Percentiles rank a stretch among this genome's conserved stretches.
Evolutionary conservation across 106 monocot genomes (phyloP).

Genomic region (Allium sativum): DNA sequence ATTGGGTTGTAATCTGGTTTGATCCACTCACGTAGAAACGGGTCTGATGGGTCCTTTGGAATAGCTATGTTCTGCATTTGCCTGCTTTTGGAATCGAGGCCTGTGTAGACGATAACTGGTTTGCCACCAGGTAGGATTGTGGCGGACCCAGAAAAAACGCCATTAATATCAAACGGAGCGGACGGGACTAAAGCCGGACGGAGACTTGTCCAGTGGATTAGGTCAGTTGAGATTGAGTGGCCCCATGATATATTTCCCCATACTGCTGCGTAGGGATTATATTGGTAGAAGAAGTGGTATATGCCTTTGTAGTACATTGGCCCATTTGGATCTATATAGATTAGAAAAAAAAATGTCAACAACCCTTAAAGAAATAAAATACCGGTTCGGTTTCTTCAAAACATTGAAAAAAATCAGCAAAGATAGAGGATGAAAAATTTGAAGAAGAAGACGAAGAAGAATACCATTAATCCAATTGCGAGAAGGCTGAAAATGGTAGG

Average conservation of each 20-base stretch:
- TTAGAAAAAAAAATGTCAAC: too few relatives aligned
- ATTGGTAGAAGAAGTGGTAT: slow-evolving; percentile 8
- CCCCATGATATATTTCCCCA: slow-evolving; percentile 9
- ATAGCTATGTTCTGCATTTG: slow-evolving; percentile 53
- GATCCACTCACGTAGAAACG: slow-evolving; percentile 32
- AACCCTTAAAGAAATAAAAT: background rate
- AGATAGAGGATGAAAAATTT: background rate
- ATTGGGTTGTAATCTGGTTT: slow-evolving; percentile 38
- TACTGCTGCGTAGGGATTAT: background rate
- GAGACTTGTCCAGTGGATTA: slow-evolving; percentile 41
- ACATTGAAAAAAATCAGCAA: background rate
- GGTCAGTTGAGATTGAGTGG: slow-evolving; percentile 49
- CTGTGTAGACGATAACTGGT: slow-evolving; percentile 57
- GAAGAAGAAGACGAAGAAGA: background rate
- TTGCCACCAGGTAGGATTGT: slow-evolving; percentile 28
- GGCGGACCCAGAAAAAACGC: slow-evolving; percentile 58
- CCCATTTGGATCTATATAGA: background rate
- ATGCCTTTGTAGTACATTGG: slow-evolving; percentile 7
- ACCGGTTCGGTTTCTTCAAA: background rate
- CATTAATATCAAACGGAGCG: slow-evolving; percentile 36
- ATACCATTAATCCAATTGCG: background rate
- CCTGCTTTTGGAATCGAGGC: background rate
- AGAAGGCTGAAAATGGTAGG: background rate
- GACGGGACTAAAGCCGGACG: slow-evolving; percentile 23
- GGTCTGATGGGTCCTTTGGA: slow-evolving; percentile 42